Evolutionary conservation across 768 basidiomycete genomes (phyloP).

Genomic region (Podaxis carcinomalis): DNA sequence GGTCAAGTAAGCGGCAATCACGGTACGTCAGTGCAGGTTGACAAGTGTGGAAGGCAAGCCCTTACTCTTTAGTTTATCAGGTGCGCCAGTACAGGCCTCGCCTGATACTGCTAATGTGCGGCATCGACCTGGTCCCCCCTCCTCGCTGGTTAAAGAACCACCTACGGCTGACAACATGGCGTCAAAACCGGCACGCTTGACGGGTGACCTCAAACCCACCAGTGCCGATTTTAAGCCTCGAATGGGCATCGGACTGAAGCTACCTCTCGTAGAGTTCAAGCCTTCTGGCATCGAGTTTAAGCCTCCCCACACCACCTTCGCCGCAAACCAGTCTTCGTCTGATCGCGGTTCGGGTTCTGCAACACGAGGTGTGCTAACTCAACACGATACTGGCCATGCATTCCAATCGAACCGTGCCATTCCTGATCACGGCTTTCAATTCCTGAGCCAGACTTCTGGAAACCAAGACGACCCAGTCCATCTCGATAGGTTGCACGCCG

Average conservation of each 20-base stretch:
- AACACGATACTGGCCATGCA: neutral
- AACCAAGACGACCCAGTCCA: neutral
- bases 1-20: neutral
- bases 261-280: slow-evolving; percentile 5
- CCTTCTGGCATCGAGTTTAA: neutral
- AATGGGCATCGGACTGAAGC: slow-evolving; percentile 3
- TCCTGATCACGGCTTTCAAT: neutral
- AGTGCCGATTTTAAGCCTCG: slow-evolving; percentile 11
- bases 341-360: neutral
- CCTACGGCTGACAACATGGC: neutral
- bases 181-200: neutral
- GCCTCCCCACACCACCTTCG: neutral
- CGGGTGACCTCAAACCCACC: slow-evolving; percentile 5
- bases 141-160: neutral
- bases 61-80: neutral
- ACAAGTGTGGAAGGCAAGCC: neutral
- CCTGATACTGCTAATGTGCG: neutral
- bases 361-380: neutral
- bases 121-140: neutral
- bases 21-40: neutral
- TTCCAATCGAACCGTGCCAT: slow-evolving; percentile 8
- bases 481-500: neutral
- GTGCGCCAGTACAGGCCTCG: neutral
- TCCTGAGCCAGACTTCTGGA: neutral
- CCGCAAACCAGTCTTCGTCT: neutral